A percentile compares a stretch with the other conserved stretches of the same genome.
phyloP scores from a whole-genome alignment of 768 basidiomycete genomes.

The Leucogyrophana mollusca region DNA sequence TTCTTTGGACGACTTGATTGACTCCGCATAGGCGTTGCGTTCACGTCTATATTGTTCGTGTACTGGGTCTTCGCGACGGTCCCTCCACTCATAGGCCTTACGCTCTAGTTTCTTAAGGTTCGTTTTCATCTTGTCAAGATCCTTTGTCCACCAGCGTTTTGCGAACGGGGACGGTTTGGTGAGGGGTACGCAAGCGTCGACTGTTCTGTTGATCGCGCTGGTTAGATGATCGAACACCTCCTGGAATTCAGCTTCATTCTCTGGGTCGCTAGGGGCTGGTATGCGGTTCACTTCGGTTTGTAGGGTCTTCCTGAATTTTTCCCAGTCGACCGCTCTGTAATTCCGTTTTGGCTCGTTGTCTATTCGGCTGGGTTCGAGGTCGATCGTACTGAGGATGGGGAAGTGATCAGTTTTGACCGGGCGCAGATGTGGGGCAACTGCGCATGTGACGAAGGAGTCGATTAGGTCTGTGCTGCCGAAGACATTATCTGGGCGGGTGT shows the following conservation, averaged over 20 bases:
- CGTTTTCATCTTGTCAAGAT: conserved; percentile 6
- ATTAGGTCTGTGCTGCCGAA: not conserved
- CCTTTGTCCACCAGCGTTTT: conserved; percentile 17
- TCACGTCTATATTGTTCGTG: conserved; percentile 7
- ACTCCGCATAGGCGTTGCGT: not conserved
- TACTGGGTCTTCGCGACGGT: conserved; percentile 3
- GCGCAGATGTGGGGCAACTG: not conserved
- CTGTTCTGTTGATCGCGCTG: conserved; percentile 8
- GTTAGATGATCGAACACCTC: conserved; percentile 3
- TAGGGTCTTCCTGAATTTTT: not conserved
- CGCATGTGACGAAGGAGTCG: not conserved
- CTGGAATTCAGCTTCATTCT: not conserved
- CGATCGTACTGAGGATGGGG: not conserved
- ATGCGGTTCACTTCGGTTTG: not conserved
- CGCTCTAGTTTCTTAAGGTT: not conserved
- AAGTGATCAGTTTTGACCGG: not conserved
- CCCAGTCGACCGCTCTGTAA: not conserved
- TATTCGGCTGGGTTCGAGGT: not conserved
- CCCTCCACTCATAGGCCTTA: not conserved
- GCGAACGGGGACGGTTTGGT: conserved; percentile 10
- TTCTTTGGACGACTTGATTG: conserved; percentile 16
- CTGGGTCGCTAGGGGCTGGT: not conserved
- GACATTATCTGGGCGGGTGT: conserved; percentile 7
- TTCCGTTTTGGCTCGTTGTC: not conserved
- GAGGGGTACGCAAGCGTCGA: conserved; percentile 5